phyloP scores from a whole-genome alignment of 2,329 filamentous ascomycete genomes.

The Pestalotiopsis sp. region DNA sequence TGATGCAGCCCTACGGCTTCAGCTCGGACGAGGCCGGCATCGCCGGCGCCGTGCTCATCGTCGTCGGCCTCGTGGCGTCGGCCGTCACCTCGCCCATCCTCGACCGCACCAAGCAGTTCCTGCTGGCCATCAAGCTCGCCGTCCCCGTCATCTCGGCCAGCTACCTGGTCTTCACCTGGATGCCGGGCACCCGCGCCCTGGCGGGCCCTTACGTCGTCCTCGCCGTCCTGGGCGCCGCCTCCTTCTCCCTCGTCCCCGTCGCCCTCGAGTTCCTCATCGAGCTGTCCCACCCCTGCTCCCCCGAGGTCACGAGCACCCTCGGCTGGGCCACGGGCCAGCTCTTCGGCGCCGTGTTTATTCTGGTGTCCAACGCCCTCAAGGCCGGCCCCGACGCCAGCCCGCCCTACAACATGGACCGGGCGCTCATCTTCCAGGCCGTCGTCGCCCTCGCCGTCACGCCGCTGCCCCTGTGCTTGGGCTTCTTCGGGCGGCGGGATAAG shows the following conservation, averaged over 20 bases:
- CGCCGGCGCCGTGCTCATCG: constrained; percentile 84
- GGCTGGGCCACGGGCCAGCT: constrained; percentile 89
- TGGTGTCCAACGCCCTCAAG: constrained; percentile 78
- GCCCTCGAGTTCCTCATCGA: constrained; percentile 87
- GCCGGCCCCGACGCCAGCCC: constrained; percentile 55
- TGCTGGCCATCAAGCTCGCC: constrained; percentile 71
- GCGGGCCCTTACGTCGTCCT: constrained; percentile 76
- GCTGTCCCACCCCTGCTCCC: constrained; percentile 82
- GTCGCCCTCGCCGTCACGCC: constrained; percentile 68
- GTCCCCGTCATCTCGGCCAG: constrained; percentile 73
- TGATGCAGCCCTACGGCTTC: constrained; percentile 85
- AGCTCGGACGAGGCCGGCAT: constrained; percentile 84
- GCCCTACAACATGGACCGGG: constrained; percentile 72
- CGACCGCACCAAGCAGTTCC: constrained; percentile 81
- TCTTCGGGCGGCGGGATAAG: constrained; percentile 64
- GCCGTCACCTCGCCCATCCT: constrained; percentile 81
- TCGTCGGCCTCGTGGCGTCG: constrained; percentile 79
- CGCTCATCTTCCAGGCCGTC: constrained; percentile 79
- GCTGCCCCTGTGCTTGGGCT: constrained; percentile 68
- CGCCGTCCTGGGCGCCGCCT: constrained; percentile 75
- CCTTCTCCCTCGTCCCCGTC: constrained; percentile 81
- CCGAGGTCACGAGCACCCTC: constrained; percentile 81
- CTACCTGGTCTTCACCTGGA: constrained; percentile 83
- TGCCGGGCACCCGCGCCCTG: constrained; percentile 60
- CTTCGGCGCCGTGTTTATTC: constrained; percentile 80